phyloP scores from a whole-genome alignment of 192 early-diverging fungal species.

The Umbelopsis sp. region DNA sequence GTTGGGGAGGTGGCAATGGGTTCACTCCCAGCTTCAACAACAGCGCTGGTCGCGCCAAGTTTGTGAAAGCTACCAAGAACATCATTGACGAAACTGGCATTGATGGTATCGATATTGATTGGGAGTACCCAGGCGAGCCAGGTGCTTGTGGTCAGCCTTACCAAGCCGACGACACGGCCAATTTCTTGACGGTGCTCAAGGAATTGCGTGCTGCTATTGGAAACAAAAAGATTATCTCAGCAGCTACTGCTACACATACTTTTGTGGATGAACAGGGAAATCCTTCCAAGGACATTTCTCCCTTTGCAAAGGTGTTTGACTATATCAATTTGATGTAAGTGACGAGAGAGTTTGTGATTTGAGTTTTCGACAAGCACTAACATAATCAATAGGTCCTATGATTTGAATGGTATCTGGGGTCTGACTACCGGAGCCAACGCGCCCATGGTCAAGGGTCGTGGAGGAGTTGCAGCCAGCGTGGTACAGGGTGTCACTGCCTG shows the following conservation, averaged over 20 bases:
- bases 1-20: constrained; percentile 65
- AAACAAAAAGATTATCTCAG: constrained; percentile 53
- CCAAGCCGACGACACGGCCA: constrained; percentile 52
- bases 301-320: constrained; percentile 57
- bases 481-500: constrained; percentile 47
- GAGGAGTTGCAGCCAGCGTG: constrained; percentile 19
- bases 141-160: constrained; percentile 59
- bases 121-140: constrained; percentile 67
- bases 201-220: constrained; percentile 55
- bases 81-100: constrained; percentile 49
- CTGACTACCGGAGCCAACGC: constrained; percentile 64
- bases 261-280: constrained; percentile 58
- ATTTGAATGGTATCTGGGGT: constrained; percentile 38
- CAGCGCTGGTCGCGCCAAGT: constrained; percentile 37
- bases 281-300: constrained; percentile 54
- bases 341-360: no score
- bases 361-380: no score
- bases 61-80: constrained; percentile 50
- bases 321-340: constrained; percentile 62
- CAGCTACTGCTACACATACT: constrained; percentile 62
- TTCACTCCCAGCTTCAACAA: constrained; percentile 53
- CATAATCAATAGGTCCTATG: neutral
- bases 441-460: constrained; percentile 41
- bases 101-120: constrained; percentile 76
- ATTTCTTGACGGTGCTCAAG: constrained; percentile 57